Evolutionary conservation across 495 filamentous ascomycete species (phyloP).

Genomic region (Podospora conica): DNA sequence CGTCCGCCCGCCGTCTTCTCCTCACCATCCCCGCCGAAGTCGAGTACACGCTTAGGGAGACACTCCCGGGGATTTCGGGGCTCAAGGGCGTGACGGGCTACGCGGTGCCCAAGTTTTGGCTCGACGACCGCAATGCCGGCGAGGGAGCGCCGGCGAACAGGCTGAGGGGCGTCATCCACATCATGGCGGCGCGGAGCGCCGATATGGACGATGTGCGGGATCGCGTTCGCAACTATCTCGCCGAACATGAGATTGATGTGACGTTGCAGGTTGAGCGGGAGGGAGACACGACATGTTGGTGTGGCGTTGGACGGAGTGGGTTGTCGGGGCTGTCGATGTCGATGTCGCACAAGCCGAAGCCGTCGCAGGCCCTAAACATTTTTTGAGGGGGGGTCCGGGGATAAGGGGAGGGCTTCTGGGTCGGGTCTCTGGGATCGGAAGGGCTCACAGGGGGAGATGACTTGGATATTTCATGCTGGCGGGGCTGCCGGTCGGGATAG

Average conservation of each 20-base stretch:
- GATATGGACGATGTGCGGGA: constrained; percentile 74
- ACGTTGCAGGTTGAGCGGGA: constrained; percentile 71
- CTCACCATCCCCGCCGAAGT: constrained; percentile 77
- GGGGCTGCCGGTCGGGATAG: background rate
- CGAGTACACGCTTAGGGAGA: constrained; percentile 84
- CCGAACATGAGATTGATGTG: constrained; percentile 59
- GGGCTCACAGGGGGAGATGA: background rate
- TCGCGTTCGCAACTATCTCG: constrained; percentile 54
- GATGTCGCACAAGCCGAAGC: constrained; percentile 14
- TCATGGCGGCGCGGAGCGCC: constrained; percentile 61
- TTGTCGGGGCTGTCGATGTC: no score
- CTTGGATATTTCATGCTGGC: background rate
- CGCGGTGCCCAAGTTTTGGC: constrained; percentile 87
- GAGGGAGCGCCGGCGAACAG: constrained; percentile 39
- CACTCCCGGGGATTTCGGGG: constrained; percentile 73
- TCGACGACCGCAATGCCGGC: constrained; percentile 60
- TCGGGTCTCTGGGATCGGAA: constrained; percentile 5
- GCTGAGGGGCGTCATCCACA: constrained; percentile 73
- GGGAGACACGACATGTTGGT: constrained; percentile 76
- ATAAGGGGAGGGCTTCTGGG: constrained; percentile 8
- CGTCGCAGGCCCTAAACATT: constrained; percentile 19
- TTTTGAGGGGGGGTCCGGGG: constrained; percentile 15
- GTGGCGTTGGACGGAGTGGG: constrained; percentile 43
- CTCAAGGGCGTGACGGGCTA: constrained; percentile 82
- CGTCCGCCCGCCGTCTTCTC: constrained; percentile 72